These are phyloP conservation scores for Lichina pygmaea DNA, from an alignment of 495 filamentous ascomycete genomes.

Conservation along the genomic window DNA sequence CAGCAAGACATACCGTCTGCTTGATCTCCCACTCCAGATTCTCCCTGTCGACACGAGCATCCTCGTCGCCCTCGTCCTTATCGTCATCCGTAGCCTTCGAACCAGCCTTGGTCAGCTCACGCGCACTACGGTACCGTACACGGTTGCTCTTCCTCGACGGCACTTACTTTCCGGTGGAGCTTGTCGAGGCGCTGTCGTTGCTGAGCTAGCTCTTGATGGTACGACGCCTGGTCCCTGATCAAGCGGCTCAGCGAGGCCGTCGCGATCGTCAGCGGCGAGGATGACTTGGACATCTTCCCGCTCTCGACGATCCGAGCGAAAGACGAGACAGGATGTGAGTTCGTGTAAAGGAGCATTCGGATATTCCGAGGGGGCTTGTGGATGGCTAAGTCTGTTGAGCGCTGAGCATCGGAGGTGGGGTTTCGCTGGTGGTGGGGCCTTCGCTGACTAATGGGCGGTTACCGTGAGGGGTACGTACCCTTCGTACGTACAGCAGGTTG, in stretches of 20 bases:
- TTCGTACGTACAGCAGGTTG: too few species aligned
- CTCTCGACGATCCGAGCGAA: neutral
- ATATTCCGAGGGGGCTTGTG: too few species aligned
- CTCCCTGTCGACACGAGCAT: neutral
- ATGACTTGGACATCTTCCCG: slow-evolving; percentile 13
- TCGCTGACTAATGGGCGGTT: too few species aligned
- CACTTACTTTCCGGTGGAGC: slow-evolving; percentile 14
- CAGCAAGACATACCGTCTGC: slow-evolving; percentile 25
- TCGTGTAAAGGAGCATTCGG: too few species aligned
- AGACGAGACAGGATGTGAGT: too few species aligned
- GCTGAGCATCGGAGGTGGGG: neutral
- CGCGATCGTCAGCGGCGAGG: slow-evolving; percentile 41
- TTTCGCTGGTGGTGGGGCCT: too few species aligned
- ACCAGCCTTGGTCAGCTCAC: neutral
- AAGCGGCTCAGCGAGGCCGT: slow-evolving; percentile 52
- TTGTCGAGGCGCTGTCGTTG: slow-evolving; percentile 48
- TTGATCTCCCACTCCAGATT: slow-evolving; percentile 46
- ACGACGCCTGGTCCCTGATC: slow-evolving; percentile 73
- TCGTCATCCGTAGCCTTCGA: slow-evolving; percentile 14
- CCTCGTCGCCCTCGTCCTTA: slow-evolving; percentile 18
- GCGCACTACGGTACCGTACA: too few species aligned
- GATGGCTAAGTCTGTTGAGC: neutral
- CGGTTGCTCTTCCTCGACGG: slow-evolving; percentile 4
- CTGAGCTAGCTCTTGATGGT: slow-evolving; percentile 52
- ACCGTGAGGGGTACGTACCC: too few species aligned